Evolutionary conservation across 2,329 filamentous ascomycete genomes (phyloP), one percentile per base, ranked within the genome.

Genomic region (Fusarium ambrosium): DNA sequence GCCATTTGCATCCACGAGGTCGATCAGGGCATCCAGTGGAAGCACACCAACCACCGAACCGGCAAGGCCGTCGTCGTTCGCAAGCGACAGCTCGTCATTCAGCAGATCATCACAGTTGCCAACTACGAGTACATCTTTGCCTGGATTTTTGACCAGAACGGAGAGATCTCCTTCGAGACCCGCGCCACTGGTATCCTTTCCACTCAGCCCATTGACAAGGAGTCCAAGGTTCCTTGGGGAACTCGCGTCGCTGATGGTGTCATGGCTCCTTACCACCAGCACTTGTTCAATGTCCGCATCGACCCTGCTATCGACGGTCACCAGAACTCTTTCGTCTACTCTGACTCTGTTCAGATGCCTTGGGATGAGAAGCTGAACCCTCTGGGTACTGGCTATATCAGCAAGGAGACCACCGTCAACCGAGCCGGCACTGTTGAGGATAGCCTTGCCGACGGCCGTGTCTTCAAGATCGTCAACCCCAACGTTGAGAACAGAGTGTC

Each of bases 191-290:
- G 90, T 11, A 89, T 92, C 60, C 84, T 92, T 3, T 87, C 85
- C 4, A 87, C 87, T 1, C 83, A 88, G 64, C 86, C 88, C 71
- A 90, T 90, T 70, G 86, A 87, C 4, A 87, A 79, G 82, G 86
- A 86, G 74, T 86, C 83, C 64, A 62, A 86, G 27, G 81, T 81
- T 16, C 56, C 56, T 41, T 90, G 85, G 77, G 89, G 89, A 20
- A 92, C 88, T 43, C 85, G 90, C 2, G 90, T 92, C 4, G 85
- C 85, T 3, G 86, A 87, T 0, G 90, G 90, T 3, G 88, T 89
- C 0, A 81, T 92, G 9, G 91, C 90, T 0, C 88, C 89, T 43
- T 90, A 92, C 78, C 91, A 92, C 73, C 91, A 93, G 77, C 91
- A 92, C 81, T 85, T 92, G 63, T 92, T 93, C 79, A 87, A 84